Evolutionary conservation across 2,329 filamentous ascomycete genomes (phyloP).

Genomic region (Meredithiella fracta): DNA sequence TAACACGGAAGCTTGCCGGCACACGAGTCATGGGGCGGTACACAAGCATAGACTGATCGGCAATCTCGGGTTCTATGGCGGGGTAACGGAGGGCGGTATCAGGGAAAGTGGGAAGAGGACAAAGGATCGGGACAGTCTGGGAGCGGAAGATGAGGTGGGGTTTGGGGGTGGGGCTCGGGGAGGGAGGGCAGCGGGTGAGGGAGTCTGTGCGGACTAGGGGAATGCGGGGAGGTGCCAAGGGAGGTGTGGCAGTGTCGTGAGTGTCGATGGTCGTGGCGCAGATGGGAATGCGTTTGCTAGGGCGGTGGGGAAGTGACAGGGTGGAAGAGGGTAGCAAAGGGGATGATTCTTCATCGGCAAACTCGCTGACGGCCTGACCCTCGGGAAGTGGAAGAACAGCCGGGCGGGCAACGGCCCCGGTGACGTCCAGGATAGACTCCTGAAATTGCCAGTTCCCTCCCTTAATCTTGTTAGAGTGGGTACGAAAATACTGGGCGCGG

Average conservation of each 20-base stretch:
- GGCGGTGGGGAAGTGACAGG: not conserved
- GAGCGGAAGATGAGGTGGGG: not conserved
- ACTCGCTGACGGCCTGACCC: conserved; percentile 6
- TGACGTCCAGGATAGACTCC: conserved; percentile 12
- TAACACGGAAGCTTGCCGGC: not conserved
- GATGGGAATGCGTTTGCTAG: not conserved
- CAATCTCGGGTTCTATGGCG: conserved; percentile 4
- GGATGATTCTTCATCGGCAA: not conserved
- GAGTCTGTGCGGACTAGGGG: not conserved
- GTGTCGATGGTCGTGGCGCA: not conserved
- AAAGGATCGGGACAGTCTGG: not conserved
- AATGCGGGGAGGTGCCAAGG: not conserved
- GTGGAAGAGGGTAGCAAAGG: not conserved
- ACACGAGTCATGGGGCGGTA: conserved; percentile 6
- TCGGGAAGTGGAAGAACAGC: conserved; percentile 6
- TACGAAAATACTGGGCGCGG: conserved; percentile 7
- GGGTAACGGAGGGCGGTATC: conserved; percentile 1
- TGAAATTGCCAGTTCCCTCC: conserved; percentile 12
- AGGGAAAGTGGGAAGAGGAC: not conserved
- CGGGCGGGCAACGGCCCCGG: conserved; percentile 8
- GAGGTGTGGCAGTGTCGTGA: not conserved
- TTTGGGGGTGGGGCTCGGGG: not conserved
- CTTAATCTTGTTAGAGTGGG: conserved; percentile 3
- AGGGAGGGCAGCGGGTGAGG: not conserved
- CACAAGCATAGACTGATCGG: conserved; percentile 1